Evolutionary conservation across 129 eudicot species (phyloP).

Genomic region (Arctium minus): DNA sequence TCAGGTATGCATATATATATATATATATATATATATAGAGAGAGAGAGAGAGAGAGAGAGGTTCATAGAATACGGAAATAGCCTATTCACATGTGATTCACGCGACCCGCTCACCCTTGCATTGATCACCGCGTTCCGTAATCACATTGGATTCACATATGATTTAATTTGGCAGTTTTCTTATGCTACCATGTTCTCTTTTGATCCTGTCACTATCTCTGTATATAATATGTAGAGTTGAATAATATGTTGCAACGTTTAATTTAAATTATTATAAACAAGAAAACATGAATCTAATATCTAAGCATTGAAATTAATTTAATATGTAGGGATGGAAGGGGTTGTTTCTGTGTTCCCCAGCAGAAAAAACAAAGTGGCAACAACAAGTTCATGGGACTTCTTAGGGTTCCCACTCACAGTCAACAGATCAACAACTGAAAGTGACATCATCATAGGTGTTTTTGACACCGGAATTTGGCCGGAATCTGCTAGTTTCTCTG

Average conservation of each 20-base stretch:
- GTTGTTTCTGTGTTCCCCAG: conserved; percentile 28
- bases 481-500: conserved; percentile 25
- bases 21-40: no score
- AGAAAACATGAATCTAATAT: neutral
- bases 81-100: no score
- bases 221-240: neutral
- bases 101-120: no score
- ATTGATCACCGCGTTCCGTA: no score
- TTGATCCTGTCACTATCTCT: no score
- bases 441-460: conserved; percentile 24
- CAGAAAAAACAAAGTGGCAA: conserved; percentile 15
- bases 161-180: no score
- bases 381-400: conserved; percentile 38
- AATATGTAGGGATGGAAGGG: conserved; percentile 20
- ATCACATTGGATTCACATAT: no score
- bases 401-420: conserved; percentile 26
- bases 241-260: neutral
- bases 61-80: no score
- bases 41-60: no score
- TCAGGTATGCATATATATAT: neutral
- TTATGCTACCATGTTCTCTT: no score
- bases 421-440: conserved; percentile 9
- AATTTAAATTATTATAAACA: neutral
- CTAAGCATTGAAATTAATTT: neutral
- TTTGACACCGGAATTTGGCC: conserved; percentile 32